Conservation (phyloP, 305 asterid genomes). For the Fraxinus ornus region DNA sequence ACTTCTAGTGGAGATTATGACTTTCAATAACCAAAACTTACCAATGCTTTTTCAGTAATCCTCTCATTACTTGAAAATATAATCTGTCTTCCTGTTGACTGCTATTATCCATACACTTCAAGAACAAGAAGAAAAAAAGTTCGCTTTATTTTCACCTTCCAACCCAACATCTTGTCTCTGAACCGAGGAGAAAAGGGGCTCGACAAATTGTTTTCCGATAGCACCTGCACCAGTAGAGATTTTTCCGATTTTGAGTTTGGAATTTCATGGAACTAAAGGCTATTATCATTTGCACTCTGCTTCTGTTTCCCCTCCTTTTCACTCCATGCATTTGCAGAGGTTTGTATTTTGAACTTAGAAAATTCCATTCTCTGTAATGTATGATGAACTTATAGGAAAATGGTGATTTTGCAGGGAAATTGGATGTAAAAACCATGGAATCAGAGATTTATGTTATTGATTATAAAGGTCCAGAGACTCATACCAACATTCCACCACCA, state of each 20-base stretch:
- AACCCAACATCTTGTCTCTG: not conserved
- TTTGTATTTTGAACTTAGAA: not conserved
- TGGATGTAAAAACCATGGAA: conserved; percentile 4
- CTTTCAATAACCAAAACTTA: conserved; percentile 2
- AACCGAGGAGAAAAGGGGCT: not conserved
- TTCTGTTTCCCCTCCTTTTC: not conserved
- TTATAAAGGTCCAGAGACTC: conserved; percentile 43
- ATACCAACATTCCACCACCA: conserved; percentile 36
- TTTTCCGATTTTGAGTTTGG: not conserved
- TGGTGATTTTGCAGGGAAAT: conserved; percentile 4
- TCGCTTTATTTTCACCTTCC: not conserved
- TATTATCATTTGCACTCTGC: not conserved
- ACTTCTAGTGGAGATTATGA: conserved; percentile 13
- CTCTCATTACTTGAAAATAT: not conserved
- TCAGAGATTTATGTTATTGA: conserved; percentile 29
- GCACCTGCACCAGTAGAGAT: not conserved
- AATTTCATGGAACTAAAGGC: conserved; percentile 20
- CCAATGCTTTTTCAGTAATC: not conserved
- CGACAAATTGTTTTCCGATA: not conserved
- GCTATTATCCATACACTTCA: not conserved
- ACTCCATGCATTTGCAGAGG: conserved; percentile 6
- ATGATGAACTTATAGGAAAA: not conserved
- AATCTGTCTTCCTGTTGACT: not conserved
- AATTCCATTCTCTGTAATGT: not conserved
- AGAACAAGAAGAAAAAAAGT: not conserved